Conservation (phyloP, 768 basidiomycete species). For the Trametes cinnabarina region DNA sequence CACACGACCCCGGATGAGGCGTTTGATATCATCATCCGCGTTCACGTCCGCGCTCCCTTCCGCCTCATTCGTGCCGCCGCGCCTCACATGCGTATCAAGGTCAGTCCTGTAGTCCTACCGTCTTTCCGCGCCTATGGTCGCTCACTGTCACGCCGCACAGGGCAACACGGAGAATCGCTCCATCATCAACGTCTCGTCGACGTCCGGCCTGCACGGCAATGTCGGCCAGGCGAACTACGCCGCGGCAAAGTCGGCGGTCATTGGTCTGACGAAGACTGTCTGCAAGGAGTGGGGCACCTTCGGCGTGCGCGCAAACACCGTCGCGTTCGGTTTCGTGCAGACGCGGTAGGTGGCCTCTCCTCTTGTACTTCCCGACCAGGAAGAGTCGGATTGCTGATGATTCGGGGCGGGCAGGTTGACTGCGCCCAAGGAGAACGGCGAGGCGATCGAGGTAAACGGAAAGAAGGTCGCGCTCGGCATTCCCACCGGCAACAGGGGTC, state of each 20-base stretch:
- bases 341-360: conserved; percentile 52
- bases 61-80: conserved; percentile 80
- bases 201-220: conserved; percentile 81
- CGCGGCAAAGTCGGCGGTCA: conserved; percentile 73
- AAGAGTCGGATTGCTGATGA: neutral
- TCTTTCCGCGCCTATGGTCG: neutral
- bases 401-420: conserved; percentile 52
- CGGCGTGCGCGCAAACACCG: conserved; percentile 78
- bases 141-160: conserved; percentile 5
- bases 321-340: conserved; percentile 76
- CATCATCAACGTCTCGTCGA: conserved; percentile 80
- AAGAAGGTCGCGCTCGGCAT: conserved; percentile 84
- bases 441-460: conserved; percentile 72
- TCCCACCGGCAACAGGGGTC: conserved; percentile 48
- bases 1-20: conserved; percentile 83
- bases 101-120: conserved; percentile 14
- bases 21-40: conserved; percentile 78
- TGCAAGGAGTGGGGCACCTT: conserved; percentile 86
- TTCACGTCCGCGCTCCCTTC: conserved; percentile 87
- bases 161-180: conserved; percentile 67
- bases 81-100: conserved; percentile 81
- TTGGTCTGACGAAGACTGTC: conserved; percentile 82
- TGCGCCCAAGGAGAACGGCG: conserved; percentile 74
- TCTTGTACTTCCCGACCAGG: neutral
- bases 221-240: conserved; percentile 85